A percentile compares a stretch with the other conserved stretches of the same genome.
Conservation (phyloP, 208 protist species). For the Acanthamoeba triangularis region DNA sequence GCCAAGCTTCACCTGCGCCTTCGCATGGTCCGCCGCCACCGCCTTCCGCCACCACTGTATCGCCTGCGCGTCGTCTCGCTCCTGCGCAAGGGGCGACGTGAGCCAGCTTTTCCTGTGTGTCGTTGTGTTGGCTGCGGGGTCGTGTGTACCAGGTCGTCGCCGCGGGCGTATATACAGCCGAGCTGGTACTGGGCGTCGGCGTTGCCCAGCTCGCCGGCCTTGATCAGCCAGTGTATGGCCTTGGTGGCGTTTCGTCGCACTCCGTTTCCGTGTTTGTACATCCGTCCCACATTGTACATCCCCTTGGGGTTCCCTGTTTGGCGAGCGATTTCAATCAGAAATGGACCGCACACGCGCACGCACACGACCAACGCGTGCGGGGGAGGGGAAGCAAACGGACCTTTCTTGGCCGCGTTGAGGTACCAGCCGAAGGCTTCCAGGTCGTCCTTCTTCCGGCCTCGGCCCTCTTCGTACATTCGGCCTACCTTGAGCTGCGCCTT, state of each 20-base stretch:
- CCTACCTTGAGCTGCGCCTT: constrained; percentile 63
- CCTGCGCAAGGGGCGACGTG: neutral
- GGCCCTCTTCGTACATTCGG: constrained; percentile 32
- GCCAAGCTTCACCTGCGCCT: constrained; percentile 33
- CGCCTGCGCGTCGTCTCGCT: constrained; percentile 29
- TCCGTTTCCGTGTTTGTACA: constrained; percentile 49
- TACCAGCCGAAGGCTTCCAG: constrained; percentile 64
- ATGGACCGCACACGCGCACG: no score
- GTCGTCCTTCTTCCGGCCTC: constrained; percentile 28
- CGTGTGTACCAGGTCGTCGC: constrained; percentile 47
- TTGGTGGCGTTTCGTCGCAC: constrained; percentile 30
- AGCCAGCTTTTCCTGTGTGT: neutral
- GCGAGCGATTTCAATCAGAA: neutral
- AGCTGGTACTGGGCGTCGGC: constrained; percentile 24
- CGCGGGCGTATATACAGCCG: constrained; percentile 18
- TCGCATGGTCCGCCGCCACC: constrained; percentile 3
- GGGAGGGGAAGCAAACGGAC: neutral
- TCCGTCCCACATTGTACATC: constrained; percentile 55
- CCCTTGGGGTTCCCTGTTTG: neutral
- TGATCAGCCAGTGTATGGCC: constrained; percentile 46
- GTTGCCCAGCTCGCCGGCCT: constrained; percentile 71
- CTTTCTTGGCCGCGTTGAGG: constrained; percentile 67
- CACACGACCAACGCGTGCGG: neutral
- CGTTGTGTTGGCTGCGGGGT: no score
- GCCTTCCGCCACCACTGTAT: constrained; percentile 48